A percentile compares a stretch with the other conserved stretches of the same genome.
These are phyloP conservation scores for Aspergillus sp. DNA, from an alignment of 2,329 filamentous ascomycete species.

Conservation along the genomic window DNA sequence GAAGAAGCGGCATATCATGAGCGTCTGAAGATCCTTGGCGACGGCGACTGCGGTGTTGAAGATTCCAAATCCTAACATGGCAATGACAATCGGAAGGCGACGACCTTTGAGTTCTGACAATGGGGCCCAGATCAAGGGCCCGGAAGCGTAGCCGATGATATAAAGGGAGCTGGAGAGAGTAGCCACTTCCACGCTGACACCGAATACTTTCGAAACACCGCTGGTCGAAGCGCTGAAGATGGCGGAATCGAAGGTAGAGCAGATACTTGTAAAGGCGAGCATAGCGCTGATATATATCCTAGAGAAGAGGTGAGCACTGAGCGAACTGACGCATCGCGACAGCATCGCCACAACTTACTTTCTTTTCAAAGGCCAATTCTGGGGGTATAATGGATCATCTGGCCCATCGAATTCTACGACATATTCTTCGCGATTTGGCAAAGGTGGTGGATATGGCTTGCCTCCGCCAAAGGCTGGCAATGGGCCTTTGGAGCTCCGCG, in stretches of 20 bases:
- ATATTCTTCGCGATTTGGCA: slow-evolving; percentile 50
- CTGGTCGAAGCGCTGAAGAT: slow-evolving; percentile 63
- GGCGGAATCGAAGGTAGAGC: slow-evolving; percentile 48
- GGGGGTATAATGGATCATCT: slow-evolving; percentile 47
- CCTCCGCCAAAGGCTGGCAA: slow-evolving; percentile 29
- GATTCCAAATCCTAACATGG: slow-evolving; percentile 35
- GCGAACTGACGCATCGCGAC: too few relatives aligned
- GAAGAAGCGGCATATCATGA: slow-evolving; percentile 41
- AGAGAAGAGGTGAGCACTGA: slow-evolving; percentile 16
- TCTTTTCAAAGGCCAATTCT: slow-evolving; percentile 47
- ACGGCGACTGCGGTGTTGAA: slow-evolving; percentile 42
- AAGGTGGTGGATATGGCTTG: slow-evolving; percentile 48
- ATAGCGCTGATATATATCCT: slow-evolving; percentile 18
- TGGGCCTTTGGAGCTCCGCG: slow-evolving; percentile 17
- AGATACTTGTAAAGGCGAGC: slow-evolving; percentile 13
- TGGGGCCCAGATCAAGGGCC: slow-evolving; percentile 57
- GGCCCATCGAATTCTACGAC: slow-evolving; percentile 51
- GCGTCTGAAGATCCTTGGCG: slow-evolving; percentile 29
- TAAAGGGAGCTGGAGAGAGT: slow-evolving; percentile 42
- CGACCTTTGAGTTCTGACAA: slow-evolving; percentile 55
- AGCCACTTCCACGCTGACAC: slow-evolving; percentile 36
- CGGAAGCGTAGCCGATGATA: slow-evolving; percentile 49
- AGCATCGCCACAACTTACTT: slow-evolving; percentile 32
- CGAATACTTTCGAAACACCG: slow-evolving; percentile 45
- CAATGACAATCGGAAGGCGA: slow-evolving; percentile 45